Evolutionary conservation across 306 rosid species (phyloP), one percentile per base, ranked within the genome.

Genomic region (Senna siamea): DNA sequence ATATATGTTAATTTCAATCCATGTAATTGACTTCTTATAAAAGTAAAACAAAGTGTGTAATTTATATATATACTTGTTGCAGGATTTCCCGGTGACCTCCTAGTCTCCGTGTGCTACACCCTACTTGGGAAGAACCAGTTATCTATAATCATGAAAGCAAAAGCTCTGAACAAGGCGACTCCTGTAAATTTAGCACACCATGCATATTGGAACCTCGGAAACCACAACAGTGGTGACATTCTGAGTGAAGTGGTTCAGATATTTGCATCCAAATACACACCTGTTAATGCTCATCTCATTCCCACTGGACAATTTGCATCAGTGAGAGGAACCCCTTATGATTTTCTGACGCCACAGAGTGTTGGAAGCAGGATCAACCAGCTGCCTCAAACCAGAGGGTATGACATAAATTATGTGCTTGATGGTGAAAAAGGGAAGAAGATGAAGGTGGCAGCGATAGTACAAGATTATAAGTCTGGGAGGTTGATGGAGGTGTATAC

Each of bases 11-110:
- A n/a, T n/a, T n/a, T n/a, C n/a, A n/a, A n/a, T n/a, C n/a, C n/a
- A n/a, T n/a, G n/a, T n/a, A n/a, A n/a, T n/a, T n/a, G n/a, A n/a
- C n/a, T n/a, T n/a, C n/a, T n/a, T n/a, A n/a, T n/a, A n/a, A n/a
- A 32, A 32, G 37, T 32, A 32, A 1, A 11, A 1, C 11, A 26
- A 9, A 26, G 30, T 26, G 30, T 26, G 30, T 26, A 26, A 26
- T 26, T 26, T 26, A 26, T 26, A 26, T n/a, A n/a, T n/a, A n/a
- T n/a, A n/a, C n/a, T n/a, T n/a, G n/a, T 26, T 75, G 5, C 85
- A 89, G 93, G 93, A 30, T 89, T 89, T 80, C 93, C 93, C 0
- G 90, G 93, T 13, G 89, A 84, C 70, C 82, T 89, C 14, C 23
- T 53, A 6, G 89, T 74, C 9, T 75, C 53, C 1, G 90, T 80